Conservation (phyloP, 2,329 filamentous ascomycete species). For the Diaporthe citri region DNA sequence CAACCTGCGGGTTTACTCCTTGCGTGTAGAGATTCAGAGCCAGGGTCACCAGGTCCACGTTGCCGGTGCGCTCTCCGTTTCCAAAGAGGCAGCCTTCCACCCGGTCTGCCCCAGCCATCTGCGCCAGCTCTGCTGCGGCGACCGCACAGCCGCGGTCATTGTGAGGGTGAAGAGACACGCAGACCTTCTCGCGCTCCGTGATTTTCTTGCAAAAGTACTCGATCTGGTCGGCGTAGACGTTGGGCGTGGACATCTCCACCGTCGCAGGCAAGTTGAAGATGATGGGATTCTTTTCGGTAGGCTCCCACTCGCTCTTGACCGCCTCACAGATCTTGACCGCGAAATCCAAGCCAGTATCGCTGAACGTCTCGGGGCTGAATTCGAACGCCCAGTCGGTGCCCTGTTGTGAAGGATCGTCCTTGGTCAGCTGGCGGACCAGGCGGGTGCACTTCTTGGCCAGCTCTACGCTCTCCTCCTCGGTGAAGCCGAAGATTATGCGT, state of each 20-base stretch:
- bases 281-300: slow-evolving; percentile 81
- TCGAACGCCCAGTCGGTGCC: slow-evolving; percentile 81
- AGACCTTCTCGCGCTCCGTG: slow-evolving; percentile 85
- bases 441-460: slow-evolving; percentile 88
- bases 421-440: slow-evolving; percentile 90
- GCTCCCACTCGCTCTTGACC: slow-evolving; percentile 94
- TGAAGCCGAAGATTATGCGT: slow-evolving; percentile 88
- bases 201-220: slow-evolving; percentile 95
- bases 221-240: slow-evolving; percentile 95
- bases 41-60: slow-evolving; percentile 93
- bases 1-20: slow-evolving; percentile 84
- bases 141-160: slow-evolving; percentile 94
- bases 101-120: slow-evolving; percentile 95
- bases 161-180: slow-evolving; percentile 91
- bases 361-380: slow-evolving; percentile 91
- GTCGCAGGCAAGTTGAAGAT: slow-evolving; percentile 98
- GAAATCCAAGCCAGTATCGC: slow-evolving; percentile 88
- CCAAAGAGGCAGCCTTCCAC: slow-evolving; percentile 96
- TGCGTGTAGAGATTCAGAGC: slow-evolving; percentile 96
- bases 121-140: slow-evolving; percentile 89
- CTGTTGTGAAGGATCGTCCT: slow-evolving; percentile 73
- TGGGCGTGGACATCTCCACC: slow-evolving; percentile 94
- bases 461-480: slow-evolving; percentile 83
- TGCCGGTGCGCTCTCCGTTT: slow-evolving; percentile 95
- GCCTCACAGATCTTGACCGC: slow-evolving; percentile 88